Conservation (phyloP, 495 filamentous ascomycete species). For the Aspergillus bridgeri region DNA sequence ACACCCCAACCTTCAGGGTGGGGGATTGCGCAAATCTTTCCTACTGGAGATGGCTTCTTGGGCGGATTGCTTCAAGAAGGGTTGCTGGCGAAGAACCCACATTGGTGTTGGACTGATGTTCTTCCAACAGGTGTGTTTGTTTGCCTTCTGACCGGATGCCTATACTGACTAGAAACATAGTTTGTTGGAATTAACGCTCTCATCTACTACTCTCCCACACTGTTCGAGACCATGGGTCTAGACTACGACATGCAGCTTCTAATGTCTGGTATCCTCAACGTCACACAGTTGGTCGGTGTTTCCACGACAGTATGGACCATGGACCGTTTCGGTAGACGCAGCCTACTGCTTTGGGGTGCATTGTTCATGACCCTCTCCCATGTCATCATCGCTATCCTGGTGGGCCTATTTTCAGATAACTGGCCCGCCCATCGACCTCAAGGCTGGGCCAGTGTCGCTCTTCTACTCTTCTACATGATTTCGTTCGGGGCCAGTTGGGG, state of each 20-base stretch:
- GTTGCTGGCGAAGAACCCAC: conserved; percentile 54
- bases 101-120: conserved; percentile 54
- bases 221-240: conserved; percentile 58
- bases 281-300: conserved; percentile 50
- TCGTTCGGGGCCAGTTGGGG: conserved; percentile 49
- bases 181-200: conserved; percentile 51
- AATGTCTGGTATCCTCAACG: conserved; percentile 58
- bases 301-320: conserved; percentile 48
- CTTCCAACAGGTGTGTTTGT: conserved; percentile 46
- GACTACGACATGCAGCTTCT: conserved; percentile 53
- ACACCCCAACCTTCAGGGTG: conserved; percentile 42
- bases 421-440: conserved; percentile 43
- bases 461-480: conserved; percentile 48
- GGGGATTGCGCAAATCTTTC: conserved; percentile 25
- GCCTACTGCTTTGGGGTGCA: conserved; percentile 43
- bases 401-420: conserved; percentile 39
- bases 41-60: conserved; percentile 44
- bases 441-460: conserved; percentile 49
- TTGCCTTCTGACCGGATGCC: neutral
- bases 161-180: conserved; percentile 22
- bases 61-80: conserved; percentile 46
- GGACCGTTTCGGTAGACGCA: conserved; percentile 45
- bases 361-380: conserved; percentile 48
- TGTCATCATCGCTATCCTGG: conserved; percentile 49
- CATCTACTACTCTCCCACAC: conserved; percentile 55